phyloP scores from a whole-genome alignment of 202 grass and related monocot species.

The Cymbopogon flexuosus region DNA sequence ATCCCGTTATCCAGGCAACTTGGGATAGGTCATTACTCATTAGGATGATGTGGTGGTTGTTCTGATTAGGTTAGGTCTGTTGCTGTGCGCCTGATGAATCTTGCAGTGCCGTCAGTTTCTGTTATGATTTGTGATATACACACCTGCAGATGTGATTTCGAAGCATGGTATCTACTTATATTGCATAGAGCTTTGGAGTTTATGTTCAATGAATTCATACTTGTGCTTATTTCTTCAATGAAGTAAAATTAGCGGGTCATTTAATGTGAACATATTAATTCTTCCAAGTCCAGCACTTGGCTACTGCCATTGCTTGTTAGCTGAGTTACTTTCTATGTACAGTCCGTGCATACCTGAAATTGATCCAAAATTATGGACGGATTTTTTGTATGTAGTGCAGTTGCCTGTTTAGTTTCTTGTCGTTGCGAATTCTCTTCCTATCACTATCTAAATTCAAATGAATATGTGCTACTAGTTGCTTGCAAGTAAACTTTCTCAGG shows the following conservation, averaged over 20 bases:
- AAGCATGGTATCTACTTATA: neutral
- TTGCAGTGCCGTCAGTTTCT: neutral
- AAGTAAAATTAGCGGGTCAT: neutral
- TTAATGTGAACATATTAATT: neutral
- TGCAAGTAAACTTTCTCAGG: neutral
- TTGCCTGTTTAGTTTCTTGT: neutral
- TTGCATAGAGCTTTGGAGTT: neutral
- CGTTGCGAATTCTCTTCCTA: too few species aligned
- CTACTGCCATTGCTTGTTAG: neutral
- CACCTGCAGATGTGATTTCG: neutral
- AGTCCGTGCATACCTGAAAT: neutral
- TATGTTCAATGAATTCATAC: neutral
- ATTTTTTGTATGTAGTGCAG: neutral
- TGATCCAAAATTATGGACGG: neutral
- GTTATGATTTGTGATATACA: neutral
- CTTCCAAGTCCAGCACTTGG: neutral
- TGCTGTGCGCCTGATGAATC: neutral
- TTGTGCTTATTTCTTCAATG: neutral
- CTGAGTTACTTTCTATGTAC: neutral
- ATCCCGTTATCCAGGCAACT: too few species aligned
- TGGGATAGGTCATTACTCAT: too few species aligned
- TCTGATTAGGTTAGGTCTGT: neutral
- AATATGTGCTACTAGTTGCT: neutral
- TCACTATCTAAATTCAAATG: neutral
- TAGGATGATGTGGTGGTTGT: neutral